Evolutionary conservation across 2,329 filamentous ascomycete genomes (phyloP).

Genomic region (Epichloe coenophiala): DNA sequence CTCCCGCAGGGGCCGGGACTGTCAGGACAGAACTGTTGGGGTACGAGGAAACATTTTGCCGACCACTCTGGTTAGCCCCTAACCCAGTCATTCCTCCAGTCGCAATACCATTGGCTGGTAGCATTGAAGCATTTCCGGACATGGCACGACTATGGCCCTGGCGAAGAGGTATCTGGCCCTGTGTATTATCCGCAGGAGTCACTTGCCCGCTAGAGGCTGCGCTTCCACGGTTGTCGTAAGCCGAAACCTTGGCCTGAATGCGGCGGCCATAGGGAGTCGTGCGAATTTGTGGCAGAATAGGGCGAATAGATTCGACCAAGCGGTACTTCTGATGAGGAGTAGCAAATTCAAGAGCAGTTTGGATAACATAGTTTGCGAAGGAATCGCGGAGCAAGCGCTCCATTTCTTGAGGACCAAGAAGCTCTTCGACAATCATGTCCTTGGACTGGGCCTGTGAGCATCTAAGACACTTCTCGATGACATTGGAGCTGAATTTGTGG

Average conservation of each 20-base stretch:
- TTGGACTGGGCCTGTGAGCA: slow-evolving; percentile 64
- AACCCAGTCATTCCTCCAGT: slow-evolving; percentile 12
- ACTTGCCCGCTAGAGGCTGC: slow-evolving; percentile 33
- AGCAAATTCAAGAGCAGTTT: slow-evolving; percentile 83
- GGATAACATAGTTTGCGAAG: slow-evolving; percentile 95
- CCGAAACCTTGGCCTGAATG: slow-evolving; percentile 75
- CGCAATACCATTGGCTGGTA: slow-evolving; percentile 16
- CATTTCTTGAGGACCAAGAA: slow-evolving; percentile 60
- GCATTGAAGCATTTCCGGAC: slow-evolving; percentile 24
- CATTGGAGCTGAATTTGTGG: slow-evolving; percentile 98
- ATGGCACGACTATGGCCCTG: slow-evolving; percentile 28
- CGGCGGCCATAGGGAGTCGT: slow-evolving; percentile 89
- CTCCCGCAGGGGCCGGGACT: slow-evolving; percentile 14
- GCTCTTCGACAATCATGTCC: slow-evolving; percentile 73
- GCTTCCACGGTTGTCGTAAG: slow-evolving; percentile 37
- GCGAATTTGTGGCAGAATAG: slow-evolving; percentile 71
- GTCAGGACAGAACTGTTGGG: slow-evolving; percentile 19
- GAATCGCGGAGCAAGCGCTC: slow-evolving; percentile 83
- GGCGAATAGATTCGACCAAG: slow-evolving; percentile 74
- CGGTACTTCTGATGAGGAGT: slow-evolving; percentile 58
- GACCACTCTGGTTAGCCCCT: slow-evolving; percentile 12
- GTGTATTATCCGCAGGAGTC: slow-evolving; percentile 38
- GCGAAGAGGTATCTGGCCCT: slow-evolving; percentile 40
- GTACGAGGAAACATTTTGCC: slow-evolving; percentile 23
- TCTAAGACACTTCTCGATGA: slow-evolving; percentile 91